A percentile compares a stretch with the other conserved stretches of the same genome.
These are phyloP conservation scores for Actinomucor elegans DNA, from an alignment of 371 early-diverging fungal species.

Conservation along the genomic window DNA sequence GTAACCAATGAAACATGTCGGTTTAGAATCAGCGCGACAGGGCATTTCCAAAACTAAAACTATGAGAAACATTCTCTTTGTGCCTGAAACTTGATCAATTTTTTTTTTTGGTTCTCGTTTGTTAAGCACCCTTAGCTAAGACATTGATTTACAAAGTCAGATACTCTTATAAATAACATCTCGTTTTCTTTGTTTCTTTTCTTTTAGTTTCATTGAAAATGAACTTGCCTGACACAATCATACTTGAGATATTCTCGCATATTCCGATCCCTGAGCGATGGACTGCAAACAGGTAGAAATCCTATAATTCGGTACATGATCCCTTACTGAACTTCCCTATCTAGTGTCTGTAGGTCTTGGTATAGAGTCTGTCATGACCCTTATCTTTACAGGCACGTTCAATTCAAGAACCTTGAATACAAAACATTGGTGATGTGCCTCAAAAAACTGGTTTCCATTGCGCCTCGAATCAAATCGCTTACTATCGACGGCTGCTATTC, in stretches of 20 bases:
- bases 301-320: neutral
- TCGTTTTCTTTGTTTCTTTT: neutral
- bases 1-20: too few species aligned
- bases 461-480: slow-evolving; percentile 37
- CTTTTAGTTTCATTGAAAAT: neutral
- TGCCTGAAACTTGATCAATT: slow-evolving; percentile 22
- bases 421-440: slow-evolving; percentile 33
- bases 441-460: slow-evolving; percentile 31
- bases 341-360: slow-evolving; percentile 45
- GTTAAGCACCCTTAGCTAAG: neutral
- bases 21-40: too few species aligned
- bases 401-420: slow-evolving; percentile 45
- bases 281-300: slow-evolving; percentile 11
- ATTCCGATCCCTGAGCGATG: slow-evolving; percentile 16
- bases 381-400: slow-evolving; percentile 40
- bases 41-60: too few species aligned
- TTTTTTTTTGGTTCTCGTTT: neutral
- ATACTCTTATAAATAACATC: slow-evolving; percentile 1
- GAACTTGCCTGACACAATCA: slow-evolving; percentile 12
- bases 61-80: slow-evolving; percentile 10
- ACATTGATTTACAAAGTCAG: slow-evolving; percentile 10
- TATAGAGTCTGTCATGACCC: slow-evolving; percentile 28
- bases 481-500: slow-evolving; percentile 44
- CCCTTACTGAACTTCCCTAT: neutral
- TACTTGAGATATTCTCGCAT: slow-evolving; percentile 17